Conservation (phyloP, 257 asterid genomes). For the Nicotiana attenuata region DNA sequence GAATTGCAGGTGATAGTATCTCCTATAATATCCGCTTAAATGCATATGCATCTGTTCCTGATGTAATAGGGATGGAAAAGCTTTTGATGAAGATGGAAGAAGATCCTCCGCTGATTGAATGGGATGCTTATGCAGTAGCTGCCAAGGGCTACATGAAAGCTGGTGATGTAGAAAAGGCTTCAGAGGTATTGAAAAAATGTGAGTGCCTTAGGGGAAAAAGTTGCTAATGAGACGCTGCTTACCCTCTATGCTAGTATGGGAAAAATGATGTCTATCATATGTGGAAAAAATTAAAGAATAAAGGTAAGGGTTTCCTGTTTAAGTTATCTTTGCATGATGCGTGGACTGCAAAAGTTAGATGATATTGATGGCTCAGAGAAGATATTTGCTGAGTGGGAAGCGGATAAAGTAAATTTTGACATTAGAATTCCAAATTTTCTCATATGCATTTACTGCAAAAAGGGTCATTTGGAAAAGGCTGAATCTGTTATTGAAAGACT, state of each 20-base stretch:
- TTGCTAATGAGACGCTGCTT: slow-evolving; percentile 16
- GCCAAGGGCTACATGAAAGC: slow-evolving; percentile 37
- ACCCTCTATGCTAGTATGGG: slow-evolving; percentile 33
- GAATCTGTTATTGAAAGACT: slow-evolving; percentile 26
- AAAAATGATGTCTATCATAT: slow-evolving; percentile 29
- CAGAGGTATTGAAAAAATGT: slow-evolving; percentile 16
- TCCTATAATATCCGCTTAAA: slow-evolving; percentile 28
- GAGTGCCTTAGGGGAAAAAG: slow-evolving; percentile 17
- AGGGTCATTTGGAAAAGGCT: slow-evolving; percentile 34
- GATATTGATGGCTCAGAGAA: slow-evolving; percentile 36
- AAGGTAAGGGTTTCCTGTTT: slow-evolving; percentile 13
- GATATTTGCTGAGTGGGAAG: slow-evolving; percentile 30
- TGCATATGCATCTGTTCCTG: slow-evolving; percentile 22
- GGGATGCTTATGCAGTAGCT: slow-evolving; percentile 8
- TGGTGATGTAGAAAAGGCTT: slow-evolving; percentile 29
- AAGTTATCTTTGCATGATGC: slow-evolving; percentile 15
- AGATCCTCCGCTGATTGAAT: slow-evolving; percentile 25
- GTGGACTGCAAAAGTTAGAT: slow-evolving; percentile 29
- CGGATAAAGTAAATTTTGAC: slow-evolving; percentile 10
- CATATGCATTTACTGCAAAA: slow-evolving; percentile 30
- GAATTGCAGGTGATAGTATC: slow-evolving; percentile 13
- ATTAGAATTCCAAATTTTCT: slow-evolving; percentile 24
- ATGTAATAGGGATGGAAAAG: slow-evolving; percentile 32
- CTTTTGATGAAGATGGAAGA: slow-evolving; percentile 42
- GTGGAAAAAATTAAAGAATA: slow-evolving; percentile 18